Evolutionary conservation across 163 green algal genomes (phyloP).

Genomic region (Coccomyxa subellipsoidea): DNA sequence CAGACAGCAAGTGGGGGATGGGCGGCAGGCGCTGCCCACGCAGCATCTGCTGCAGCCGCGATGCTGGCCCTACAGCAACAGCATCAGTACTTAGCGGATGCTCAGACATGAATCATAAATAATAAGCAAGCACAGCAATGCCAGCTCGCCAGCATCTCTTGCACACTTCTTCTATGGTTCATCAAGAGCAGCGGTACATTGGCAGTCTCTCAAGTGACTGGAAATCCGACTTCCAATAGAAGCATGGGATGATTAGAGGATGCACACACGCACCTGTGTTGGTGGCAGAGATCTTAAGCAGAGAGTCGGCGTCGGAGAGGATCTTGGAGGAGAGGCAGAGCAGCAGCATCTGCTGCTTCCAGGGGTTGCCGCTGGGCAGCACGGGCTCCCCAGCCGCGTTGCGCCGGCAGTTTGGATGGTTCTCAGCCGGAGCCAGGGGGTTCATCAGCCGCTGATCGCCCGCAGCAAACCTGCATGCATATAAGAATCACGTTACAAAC

Average conservation of each 20-base stretch:
- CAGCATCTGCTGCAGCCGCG: slow-evolving; percentile 19
- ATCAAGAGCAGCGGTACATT: too few species aligned
- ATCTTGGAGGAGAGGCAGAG: slow-evolving; percentile 84
- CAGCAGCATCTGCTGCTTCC: slow-evolving; percentile 84
- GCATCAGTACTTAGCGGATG: too few species aligned
- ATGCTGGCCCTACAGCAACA: background rate
- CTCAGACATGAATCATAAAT: too few species aligned
- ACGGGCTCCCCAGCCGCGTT: slow-evolving; percentile 72
- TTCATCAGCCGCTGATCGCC: slow-evolving; percentile 74
- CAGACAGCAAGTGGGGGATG: slow-evolving; percentile 54
- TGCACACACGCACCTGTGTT: background rate
- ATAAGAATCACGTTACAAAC: too few species aligned
- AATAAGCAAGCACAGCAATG: too few species aligned
- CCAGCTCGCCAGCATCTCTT: too few species aligned
- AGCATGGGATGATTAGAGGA: background rate
- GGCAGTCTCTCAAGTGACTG: too few species aligned
- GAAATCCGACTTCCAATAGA: too few species aligned
- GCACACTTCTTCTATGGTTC: too few species aligned
- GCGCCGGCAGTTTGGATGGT: slow-evolving; percentile 62
- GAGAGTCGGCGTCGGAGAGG: slow-evolving; percentile 77
- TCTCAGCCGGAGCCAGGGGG: slow-evolving; percentile 84
- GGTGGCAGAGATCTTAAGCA: slow-evolving; percentile 60
- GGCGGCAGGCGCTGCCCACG: slow-evolving; percentile 39
- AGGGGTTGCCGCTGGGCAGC: slow-evolving; percentile 80
- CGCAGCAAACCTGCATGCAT: slow-evolving; percentile 16